Evolutionary conservation across 768 basidiomycete genomes (phyloP), one percentile per base, ranked within the genome.

Genomic region (Tulasnella sp.): DNA sequence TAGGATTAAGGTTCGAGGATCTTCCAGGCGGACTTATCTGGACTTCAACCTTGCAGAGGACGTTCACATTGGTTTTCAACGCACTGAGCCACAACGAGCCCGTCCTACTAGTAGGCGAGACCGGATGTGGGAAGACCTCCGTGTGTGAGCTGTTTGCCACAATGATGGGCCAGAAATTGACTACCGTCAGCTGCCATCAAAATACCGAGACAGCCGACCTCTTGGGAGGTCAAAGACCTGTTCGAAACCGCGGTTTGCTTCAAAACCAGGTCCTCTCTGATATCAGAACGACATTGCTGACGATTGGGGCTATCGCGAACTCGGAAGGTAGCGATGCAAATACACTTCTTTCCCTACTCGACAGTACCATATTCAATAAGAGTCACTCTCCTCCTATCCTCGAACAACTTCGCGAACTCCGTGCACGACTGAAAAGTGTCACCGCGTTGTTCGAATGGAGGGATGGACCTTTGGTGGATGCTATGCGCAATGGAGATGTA

Each of bases 121-220:
- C 95, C 0, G 95, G 95, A 12, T 86, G 84, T 3, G 95, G 95
- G 13, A 99, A 99, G 67, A 99, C 95, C 0, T 95, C 93, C 1
- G 83, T 96, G 34, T 96, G 93, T 61, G 89, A 98, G 61, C 68
- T 90, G 4, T 83, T 83, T 57, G 84, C 95, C 0, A 73, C 80
- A 37, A 77, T 78, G 1, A 66, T 75, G 20, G 65, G 66, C 22
- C 78, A 77, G 59, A 67, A 63, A 31, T 69, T 99, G 24, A 69
- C 81, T 58, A 71, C 78, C 3, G 75, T 99, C 56, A 98, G 88
- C 58, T 98, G 95, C 60, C 95, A 99, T 63, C 91, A 95, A 65
- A 96, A 95, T 61, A 98, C 92, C 24, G 95, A 99, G 67, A 95
- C 93, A 0, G 88, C 92, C 9, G 95, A 99, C 63, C 70, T 99